Evolutionary conservation across 805 yeast species (phyloP).

Genomic region (Scheffersomyces coipomensis): DNA sequence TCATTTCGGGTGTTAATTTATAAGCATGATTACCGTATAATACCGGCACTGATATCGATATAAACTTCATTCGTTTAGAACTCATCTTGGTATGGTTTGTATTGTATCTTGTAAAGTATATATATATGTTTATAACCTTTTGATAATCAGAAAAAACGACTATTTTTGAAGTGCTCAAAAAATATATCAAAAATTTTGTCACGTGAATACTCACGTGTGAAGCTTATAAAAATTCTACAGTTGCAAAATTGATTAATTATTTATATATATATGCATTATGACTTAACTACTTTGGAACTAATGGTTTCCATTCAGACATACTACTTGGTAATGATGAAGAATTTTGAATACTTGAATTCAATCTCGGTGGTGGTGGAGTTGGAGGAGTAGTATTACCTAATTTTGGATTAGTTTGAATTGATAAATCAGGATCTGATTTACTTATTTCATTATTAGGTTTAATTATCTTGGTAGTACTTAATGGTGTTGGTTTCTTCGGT

Average conservation of each 20-base stretch:
- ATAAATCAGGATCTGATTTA: not conserved
- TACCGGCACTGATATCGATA: constrained; percentile 43
- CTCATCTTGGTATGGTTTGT: constrained; percentile 14
- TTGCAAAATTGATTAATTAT: no score
- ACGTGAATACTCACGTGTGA: no score
- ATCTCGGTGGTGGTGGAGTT: constrained; percentile 13
- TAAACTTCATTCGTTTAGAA: constrained; percentile 25
- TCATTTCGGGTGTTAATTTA: constrained; percentile 34
- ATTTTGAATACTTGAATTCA: not conserved
- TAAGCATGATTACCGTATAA: constrained; percentile 41
- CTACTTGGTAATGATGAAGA: constrained; percentile 9
- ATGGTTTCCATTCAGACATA: constrained; percentile 53
- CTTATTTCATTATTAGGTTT: not conserved
- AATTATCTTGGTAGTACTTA: constrained; percentile 17
- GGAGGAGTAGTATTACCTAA: constrained; percentile 8
- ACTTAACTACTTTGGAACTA: constrained; percentile 44
- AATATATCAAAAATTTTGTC: no score
- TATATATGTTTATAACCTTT: no score
- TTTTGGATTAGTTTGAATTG: not conserved
- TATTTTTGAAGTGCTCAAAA: no score
- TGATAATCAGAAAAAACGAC: no score
- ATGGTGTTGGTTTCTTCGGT: constrained; percentile 33
- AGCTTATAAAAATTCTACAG: no score
- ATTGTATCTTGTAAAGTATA: no score
- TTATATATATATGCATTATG: no score